These are phyloP conservation scores for Lasiodiplodia gonubiensis DNA, from an alignment of 2,329 filamentous ascomycete species.

Conservation along the genomic window DNA sequence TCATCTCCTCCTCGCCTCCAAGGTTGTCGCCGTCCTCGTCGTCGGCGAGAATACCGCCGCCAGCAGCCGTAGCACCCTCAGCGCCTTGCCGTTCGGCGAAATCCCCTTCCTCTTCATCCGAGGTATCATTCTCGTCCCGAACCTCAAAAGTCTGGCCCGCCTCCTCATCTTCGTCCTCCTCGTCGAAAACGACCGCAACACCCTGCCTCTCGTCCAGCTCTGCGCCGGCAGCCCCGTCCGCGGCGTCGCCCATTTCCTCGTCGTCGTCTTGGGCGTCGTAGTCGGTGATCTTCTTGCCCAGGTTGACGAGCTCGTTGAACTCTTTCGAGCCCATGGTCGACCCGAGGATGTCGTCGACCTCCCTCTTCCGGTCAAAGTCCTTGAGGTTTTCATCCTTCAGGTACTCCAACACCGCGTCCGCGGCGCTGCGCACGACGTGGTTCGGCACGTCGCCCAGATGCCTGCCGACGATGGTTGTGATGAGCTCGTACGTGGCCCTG, in stretches of 20 bases:
- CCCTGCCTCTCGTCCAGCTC: conserved; percentile 94
- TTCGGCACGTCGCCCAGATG: conserved; percentile 92
- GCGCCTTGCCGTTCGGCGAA: conserved; percentile 63
- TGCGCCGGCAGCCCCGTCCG: conserved; percentile 63
- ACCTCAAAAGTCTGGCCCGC: conserved; percentile 82
- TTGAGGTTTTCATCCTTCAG: conserved; percentile 96
- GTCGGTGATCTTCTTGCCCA: conserved; percentile 98
- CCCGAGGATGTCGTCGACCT: conserved; percentile 93
- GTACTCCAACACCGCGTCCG: conserved; percentile 87
- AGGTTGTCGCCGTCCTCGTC: conserved; percentile 42
- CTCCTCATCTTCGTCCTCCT: conserved; percentile 80
- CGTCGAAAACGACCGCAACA: conserved; percentile 96
- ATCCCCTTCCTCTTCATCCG: conserved; percentile 72
- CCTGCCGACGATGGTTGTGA: conserved; percentile 86
- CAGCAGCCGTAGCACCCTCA: conserved; percentile 56
- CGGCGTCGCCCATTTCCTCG: conserved; percentile 76
- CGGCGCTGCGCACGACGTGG: conserved; percentile 89
- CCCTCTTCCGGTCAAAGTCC: conserved; percentile 97
- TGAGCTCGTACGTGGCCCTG: conserved; percentile 90
- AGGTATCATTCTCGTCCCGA: conserved; percentile 77
- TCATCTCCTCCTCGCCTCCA: conserved; percentile 74
- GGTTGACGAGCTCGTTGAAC: conserved; percentile 94
- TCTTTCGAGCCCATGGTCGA: conserved; percentile 81
- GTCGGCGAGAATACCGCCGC: conserved; percentile 40
- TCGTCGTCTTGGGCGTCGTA: conserved; percentile 97